Conservation (phyloP, 495 filamentous ascomycete genomes). For the Neurospora hispaniola region DNA sequence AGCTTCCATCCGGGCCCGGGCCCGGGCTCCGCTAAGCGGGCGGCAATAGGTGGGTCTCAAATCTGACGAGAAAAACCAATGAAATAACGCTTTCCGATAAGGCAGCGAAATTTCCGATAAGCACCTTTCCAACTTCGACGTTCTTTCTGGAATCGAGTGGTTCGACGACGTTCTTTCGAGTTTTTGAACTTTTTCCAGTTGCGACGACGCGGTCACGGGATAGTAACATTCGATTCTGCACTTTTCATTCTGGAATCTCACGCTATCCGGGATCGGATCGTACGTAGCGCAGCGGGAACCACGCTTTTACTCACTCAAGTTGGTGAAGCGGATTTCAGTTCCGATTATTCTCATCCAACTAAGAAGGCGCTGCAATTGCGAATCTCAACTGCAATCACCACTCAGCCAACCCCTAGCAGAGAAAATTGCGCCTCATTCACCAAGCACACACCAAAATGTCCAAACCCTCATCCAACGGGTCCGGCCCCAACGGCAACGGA, state of each 20-base stretch:
- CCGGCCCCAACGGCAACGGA: background rate
- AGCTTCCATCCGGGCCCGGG: background rate
- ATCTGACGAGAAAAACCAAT: background rate
- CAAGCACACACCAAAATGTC: conserved; percentile 3
- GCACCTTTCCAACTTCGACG: background rate
- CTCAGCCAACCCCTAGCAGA: background rate
- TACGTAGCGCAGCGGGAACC: background rate
- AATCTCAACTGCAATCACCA: background rate
- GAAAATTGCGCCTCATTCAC: background rate
- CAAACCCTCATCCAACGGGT: background rate
- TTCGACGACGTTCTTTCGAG: background rate
- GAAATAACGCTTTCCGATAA: background rate
- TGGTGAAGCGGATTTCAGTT: no score
- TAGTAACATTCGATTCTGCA: background rate
- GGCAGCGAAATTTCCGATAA: background rate
- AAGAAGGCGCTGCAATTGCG: no score
- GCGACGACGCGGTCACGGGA: background rate
- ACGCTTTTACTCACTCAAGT: no score
- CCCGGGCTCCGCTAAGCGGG: background rate
- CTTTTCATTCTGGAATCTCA: background rate
- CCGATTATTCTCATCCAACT: no score
- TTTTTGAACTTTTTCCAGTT: background rate
- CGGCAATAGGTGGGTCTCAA: background rate
- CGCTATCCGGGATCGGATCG: background rate
- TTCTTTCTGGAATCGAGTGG: background rate